Percentiles rank a stretch among this genome's conserved stretches.
Conservation (phyloP, 805 yeast genomes). For the Zygoascus tannicola region DNA sequence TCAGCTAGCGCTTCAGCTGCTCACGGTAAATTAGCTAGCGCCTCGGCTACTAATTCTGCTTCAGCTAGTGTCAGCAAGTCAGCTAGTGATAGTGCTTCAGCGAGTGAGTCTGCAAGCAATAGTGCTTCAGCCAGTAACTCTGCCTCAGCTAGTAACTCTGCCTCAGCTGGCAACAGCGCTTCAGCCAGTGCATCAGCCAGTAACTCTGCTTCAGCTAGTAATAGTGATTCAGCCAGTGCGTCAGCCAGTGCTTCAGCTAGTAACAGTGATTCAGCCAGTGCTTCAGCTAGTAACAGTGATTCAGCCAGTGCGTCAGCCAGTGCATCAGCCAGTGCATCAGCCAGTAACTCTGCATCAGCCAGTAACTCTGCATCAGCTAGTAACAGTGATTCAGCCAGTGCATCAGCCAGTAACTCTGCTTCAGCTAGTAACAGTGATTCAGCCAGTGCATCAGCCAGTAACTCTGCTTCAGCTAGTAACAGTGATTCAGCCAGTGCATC, state of each 20-base stretch:
- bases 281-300: not conserved
- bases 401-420: not conserved
- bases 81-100: not conserved
- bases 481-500: not conserved
- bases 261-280: not conserved
- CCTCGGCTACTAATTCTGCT: not conserved
- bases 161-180: not conserved
- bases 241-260: not conserved
- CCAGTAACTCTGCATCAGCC: constrained; percentile 1
- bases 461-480: not conserved
- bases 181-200: not conserved
- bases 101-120: not conserved
- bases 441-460: not conserved
- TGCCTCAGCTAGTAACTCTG: not conserved
- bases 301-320: not conserved
- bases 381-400: not conserved
- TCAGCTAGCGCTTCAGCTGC: not conserved
- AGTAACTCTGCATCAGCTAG: constrained; percentile 1
- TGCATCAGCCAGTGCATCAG: not conserved
- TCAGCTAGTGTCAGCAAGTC: no score
- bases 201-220: not conserved
- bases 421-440: not conserved
- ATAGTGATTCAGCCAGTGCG: not conserved
- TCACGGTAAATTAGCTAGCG: no score
- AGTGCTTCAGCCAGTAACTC: not conserved